These are phyloP conservation scores for Betula pendula DNA, from an alignment of 306 rosid genomes.

Conservation along the genomic window DNA sequence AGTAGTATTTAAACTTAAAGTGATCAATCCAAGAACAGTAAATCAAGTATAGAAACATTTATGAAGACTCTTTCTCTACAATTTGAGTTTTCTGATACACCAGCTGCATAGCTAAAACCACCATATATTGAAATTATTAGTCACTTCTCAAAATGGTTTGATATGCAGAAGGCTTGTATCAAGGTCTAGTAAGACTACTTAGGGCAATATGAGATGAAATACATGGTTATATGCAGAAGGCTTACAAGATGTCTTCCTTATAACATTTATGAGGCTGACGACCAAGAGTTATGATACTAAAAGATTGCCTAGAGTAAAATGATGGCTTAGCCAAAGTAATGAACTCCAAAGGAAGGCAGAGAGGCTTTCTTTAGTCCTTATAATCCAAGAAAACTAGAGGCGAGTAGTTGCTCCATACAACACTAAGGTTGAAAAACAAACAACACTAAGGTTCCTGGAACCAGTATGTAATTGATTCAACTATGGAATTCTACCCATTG, in stretches of 20 bases:
- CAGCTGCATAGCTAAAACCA: not conserved
- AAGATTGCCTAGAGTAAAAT: not conserved
- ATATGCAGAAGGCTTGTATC: no score
- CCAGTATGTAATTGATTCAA: no score
- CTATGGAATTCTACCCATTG: no score
- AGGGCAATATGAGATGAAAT: no score
- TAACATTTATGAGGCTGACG: not conserved
- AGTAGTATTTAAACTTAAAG: no score
- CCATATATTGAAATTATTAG: not conserved
- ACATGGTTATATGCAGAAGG: no score
- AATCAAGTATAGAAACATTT: no score
- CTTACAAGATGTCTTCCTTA: not conserved
- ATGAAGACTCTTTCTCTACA: not conserved
- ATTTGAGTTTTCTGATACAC: not conserved
- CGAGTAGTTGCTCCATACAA: not conserved
- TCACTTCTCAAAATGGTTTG: no score
- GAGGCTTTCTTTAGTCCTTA: not conserved
- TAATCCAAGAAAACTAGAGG: not conserved
- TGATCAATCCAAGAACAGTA: no score
- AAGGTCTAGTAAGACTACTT: no score
- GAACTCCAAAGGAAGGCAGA: not conserved
- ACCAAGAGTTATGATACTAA: not conserved
- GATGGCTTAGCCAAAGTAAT: not conserved
- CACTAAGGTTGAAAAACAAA: no score
- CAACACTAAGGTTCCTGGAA: no score